A percentile compares a stretch with the other conserved stretches of the same genome.
phyloP scores from a whole-genome alignment of 1,284 basidiomycete genomes.

The Sporisorium graminicola region DNA sequence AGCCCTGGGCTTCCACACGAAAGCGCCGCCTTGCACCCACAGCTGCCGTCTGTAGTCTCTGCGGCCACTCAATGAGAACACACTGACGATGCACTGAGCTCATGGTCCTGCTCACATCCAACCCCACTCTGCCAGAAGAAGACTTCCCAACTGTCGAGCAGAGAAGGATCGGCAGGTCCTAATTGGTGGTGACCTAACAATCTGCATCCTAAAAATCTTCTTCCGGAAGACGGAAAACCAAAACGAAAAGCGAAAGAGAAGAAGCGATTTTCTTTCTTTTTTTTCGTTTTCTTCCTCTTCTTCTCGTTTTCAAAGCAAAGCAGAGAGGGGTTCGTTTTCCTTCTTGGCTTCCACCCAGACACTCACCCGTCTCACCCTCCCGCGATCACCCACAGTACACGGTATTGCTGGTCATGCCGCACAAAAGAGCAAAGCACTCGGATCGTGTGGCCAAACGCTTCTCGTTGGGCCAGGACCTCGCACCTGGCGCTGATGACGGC shows the following conservation, averaged over 20 bases:
- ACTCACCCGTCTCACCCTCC: slow-evolving; percentile 12
- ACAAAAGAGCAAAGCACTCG: slow-evolving; percentile 62
- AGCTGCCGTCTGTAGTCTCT: background rate
- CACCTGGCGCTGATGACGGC: slow-evolving; percentile 40
- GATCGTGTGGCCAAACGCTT: slow-evolving; percentile 53
- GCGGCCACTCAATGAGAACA: background rate
- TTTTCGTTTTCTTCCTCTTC: background rate
- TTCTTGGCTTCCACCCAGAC: slow-evolving; percentile 14
- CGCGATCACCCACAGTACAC: background rate
- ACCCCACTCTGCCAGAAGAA: background rate
- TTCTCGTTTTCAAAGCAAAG: background rate
- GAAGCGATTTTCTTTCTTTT: slow-evolving; percentile 2
- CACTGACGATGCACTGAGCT: background rate
- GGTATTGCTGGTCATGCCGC: slow-evolving; percentile 48
- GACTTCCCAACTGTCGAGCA: background rate
- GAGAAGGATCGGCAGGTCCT: background rate
- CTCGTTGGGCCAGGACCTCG: slow-evolving; percentile 45
- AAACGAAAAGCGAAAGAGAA: background rate
- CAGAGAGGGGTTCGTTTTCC: background rate
- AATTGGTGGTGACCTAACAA: background rate
- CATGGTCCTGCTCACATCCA: background rate
- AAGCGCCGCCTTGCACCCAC: background rate
- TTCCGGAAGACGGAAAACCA: background rate
- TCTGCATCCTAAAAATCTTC: background rate
- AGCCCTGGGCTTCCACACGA: background rate